These are phyloP conservation scores for Avena atlantica DNA, from an alignment of 176 grass and related monocot genomes.

Conservation along the genomic window DNA sequence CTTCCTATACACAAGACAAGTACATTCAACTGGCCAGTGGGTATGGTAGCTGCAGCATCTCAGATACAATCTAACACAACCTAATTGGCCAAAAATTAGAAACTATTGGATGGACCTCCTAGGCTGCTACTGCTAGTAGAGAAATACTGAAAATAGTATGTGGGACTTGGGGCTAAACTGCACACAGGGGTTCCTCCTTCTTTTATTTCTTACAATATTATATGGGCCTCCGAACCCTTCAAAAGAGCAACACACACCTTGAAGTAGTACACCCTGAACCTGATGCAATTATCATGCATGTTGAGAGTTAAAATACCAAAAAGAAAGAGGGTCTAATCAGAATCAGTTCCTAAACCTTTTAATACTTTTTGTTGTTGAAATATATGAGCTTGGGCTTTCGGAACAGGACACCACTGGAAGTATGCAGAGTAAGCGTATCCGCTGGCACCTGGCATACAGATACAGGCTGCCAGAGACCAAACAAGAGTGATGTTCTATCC, in stretches of 20 bases:
- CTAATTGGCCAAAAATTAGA: not conserved
- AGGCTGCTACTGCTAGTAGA: not conserved
- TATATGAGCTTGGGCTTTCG: not conserved
- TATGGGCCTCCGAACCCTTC: not conserved
- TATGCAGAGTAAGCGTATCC: not conserved
- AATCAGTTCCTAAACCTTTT: not conserved
- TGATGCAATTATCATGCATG: not conserved
- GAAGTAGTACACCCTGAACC: not conserved
- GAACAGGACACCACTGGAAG: not conserved
- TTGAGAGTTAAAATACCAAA: not conserved
- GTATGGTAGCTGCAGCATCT: not conserved
- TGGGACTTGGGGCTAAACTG: not conserved
- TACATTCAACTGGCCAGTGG: not conserved
- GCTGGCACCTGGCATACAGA: not conserved
- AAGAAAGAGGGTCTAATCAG: not conserved
- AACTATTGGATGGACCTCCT: not conserved
- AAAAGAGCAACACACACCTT: not conserved
- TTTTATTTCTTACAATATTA: not conserved
- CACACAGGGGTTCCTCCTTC: not conserved
- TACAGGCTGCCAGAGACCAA: not conserved
- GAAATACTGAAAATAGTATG: not conserved
- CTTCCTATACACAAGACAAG: not conserved
- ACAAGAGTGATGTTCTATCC: not conserved
- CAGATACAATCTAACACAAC: not conserved
- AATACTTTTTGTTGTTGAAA: not conserved